These are phyloP conservation scores for Trichopus zeylanicus DNA, from an alignment of 116 monocot species.

Conservation along the genomic window DNA sequence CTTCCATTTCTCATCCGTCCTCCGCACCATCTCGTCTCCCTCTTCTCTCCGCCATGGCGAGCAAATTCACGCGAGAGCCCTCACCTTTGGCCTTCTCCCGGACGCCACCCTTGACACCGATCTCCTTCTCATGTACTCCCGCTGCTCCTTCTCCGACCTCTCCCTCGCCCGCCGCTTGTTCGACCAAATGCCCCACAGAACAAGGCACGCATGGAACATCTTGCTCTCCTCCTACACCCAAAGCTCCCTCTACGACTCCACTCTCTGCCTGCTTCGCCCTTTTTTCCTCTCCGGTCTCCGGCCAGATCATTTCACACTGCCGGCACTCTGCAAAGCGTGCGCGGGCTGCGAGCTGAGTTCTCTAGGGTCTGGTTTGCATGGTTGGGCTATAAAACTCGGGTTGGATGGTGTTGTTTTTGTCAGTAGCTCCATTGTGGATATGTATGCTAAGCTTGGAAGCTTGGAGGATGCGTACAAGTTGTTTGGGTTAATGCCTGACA, in stretches of 20 bases:
- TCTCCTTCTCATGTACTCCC: constrained; percentile 49
- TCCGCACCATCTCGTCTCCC: not conserved
- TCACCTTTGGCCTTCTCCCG: constrained; percentile 22
- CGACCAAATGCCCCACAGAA: constrained; percentile 41
- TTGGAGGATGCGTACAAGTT: constrained; percentile 21
- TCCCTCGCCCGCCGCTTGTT: constrained; percentile 28
- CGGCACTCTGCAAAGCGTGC: constrained; percentile 43
- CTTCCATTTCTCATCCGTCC: not conserved
- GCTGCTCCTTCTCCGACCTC: constrained; percentile 14
- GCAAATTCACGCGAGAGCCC: constrained; percentile 35
- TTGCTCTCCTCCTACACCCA: constrained; percentile 43
- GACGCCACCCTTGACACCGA: constrained; percentile 55
- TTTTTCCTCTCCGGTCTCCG: constrained; percentile 16
- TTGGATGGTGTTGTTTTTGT: constrained; percentile 30
- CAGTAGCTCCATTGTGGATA: constrained; percentile 26
- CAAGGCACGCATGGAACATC: constrained; percentile 59
- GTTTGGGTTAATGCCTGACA: constrained; percentile 28
- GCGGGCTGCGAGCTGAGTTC: not conserved
- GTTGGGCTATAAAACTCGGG: constrained; percentile 29
- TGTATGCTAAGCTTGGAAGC: constrained; percentile 34
- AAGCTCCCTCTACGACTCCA: constrained; percentile 2
- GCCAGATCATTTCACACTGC: constrained; percentile 62
- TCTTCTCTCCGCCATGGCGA: constrained; percentile 17
- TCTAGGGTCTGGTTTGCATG: constrained; percentile 27
- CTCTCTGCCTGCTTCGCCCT: constrained; percentile 16